These are phyloP conservation scores for Alternaria sp. DNA, from an alignment of 2,329 filamentous ascomycete genomes.

Conservation along the genomic window DNA sequence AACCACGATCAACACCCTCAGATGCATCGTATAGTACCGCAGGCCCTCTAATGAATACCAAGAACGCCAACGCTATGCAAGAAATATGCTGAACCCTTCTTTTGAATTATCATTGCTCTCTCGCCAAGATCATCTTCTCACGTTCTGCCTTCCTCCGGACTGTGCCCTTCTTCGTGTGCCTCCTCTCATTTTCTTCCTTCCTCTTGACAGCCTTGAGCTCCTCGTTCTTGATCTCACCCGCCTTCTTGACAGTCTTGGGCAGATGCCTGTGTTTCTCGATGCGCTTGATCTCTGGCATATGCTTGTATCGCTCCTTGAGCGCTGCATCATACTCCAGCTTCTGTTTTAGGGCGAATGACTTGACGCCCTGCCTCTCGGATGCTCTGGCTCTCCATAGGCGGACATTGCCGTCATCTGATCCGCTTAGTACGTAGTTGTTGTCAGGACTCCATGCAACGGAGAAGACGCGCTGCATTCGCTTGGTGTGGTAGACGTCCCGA, in stretches of 20 bases:
- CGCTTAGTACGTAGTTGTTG: slow-evolving; percentile 85
- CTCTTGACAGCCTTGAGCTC: slow-evolving; percentile 88
- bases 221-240: slow-evolving; percentile 89
- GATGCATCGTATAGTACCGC: neutral
- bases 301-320: slow-evolving; percentile 80
- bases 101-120: slow-evolving; percentile 58
- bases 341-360: slow-evolving; percentile 82
- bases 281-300: slow-evolving; percentile 94
- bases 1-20: neutral
- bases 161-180: slow-evolving; percentile 85
- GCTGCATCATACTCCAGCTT: slow-evolving; percentile 92
- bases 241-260: slow-evolving; percentile 94
- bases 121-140: slow-evolving; percentile 88
- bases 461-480: slow-evolving; percentile 96
- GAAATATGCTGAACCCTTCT: slow-evolving; percentile 1
- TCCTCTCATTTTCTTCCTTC: slow-evolving; percentile 91
- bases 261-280: slow-evolving; percentile 92
- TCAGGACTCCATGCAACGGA: slow-evolving; percentile 85
- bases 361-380: slow-evolving; percentile 81
- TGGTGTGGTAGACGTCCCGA: slow-evolving; percentile 94
- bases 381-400: slow-evolving; percentile 90
- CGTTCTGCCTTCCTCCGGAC: slow-evolving; percentile 77
- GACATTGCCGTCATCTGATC: slow-evolving; percentile 91
- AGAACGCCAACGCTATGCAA: slow-evolving; percentile 47
- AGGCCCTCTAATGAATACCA: neutral